These are phyloP conservation scores for Thermomucor indicae-seudaticae DNA, from an alignment of 371 early-diverging fungal genomes.

Conservation along the genomic window DNA sequence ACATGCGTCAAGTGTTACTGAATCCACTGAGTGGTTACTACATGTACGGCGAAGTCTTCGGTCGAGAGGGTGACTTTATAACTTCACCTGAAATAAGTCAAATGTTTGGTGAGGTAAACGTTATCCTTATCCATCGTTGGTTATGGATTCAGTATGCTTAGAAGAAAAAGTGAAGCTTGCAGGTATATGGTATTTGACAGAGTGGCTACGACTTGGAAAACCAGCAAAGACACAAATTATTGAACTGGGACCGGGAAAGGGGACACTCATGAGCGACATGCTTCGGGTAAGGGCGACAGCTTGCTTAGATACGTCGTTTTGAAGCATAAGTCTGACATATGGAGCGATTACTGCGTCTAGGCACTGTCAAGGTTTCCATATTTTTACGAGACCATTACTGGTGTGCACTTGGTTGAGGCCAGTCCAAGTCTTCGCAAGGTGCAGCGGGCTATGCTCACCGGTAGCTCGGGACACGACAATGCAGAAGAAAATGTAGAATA, in stretches of 20 bases:
- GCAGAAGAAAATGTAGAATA: conserved; percentile 30
- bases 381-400: conserved; percentile 56
- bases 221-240: conserved; percentile 67
- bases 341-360: conserved; percentile 14
- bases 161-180: conserved; percentile 43
- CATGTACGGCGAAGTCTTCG: conserved; percentile 88
- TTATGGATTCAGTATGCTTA: background rate
- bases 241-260: conserved; percentile 94
- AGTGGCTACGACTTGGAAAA: conserved; percentile 63
- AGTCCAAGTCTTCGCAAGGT: conserved; percentile 71
- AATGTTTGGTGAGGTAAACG: conserved; percentile 90
- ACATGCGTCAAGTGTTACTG: conserved; percentile 85
- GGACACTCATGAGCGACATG: conserved; percentile 93
- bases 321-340: background rate
- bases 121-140: background rate
- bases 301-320: background rate
- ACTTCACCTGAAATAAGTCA: conserved; percentile 97
- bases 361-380: conserved; percentile 64
- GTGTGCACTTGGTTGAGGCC: conserved; percentile 81
- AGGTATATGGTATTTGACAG: conserved; percentile 77
- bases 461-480: conserved; percentile 26
- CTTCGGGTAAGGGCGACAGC: conserved; percentile 60
- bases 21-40: conserved; percentile 93
- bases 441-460: conserved; percentile 57
- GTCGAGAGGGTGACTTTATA: conserved; percentile 90